phyloP scores from a whole-genome alignment of 1,284 basidiomycete genomes.

The Austropuccinia psidii region DNA sequence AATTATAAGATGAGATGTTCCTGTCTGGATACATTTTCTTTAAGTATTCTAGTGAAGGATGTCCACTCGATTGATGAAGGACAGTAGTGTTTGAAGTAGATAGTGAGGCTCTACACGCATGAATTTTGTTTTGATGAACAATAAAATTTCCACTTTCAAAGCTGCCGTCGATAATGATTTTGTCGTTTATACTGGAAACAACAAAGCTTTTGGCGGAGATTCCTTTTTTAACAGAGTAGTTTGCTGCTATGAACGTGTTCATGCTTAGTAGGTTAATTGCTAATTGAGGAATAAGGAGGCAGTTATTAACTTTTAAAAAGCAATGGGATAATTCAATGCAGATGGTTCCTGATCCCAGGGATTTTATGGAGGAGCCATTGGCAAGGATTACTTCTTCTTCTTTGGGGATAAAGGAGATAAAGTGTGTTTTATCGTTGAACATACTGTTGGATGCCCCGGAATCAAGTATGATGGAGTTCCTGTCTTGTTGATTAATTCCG shows the following conservation, averaged over 20 bases:
- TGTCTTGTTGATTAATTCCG: no score
- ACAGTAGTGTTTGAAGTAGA: background rate
- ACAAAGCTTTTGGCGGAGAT: background rate
- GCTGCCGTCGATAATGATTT: background rate
- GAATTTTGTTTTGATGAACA: no score
- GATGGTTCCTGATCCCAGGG: no score
- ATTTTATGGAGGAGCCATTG: no score
- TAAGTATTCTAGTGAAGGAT: background rate
- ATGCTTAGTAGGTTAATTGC: background rate
- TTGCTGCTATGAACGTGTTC: background rate
- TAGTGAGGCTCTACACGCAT: background rate
- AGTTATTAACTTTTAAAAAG: no score
- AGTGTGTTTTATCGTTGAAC: no score
- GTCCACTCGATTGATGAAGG: background rate
- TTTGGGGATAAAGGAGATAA: no score
- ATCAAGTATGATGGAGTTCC: no score
- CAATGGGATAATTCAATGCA: no score
- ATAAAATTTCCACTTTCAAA: background rate
- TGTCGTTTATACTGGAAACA: background rate
- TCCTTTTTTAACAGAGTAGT: background rate
- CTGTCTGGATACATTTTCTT: conserved; percentile 3
- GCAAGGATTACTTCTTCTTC: no score
- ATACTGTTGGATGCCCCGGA: no score
- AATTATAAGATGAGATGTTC: background rate
- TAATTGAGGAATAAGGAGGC: background rate